phyloP scores from a whole-genome alignment of 2,329 filamentous ascomycete species.

The Chaetoscypha palmicola region DNA sequence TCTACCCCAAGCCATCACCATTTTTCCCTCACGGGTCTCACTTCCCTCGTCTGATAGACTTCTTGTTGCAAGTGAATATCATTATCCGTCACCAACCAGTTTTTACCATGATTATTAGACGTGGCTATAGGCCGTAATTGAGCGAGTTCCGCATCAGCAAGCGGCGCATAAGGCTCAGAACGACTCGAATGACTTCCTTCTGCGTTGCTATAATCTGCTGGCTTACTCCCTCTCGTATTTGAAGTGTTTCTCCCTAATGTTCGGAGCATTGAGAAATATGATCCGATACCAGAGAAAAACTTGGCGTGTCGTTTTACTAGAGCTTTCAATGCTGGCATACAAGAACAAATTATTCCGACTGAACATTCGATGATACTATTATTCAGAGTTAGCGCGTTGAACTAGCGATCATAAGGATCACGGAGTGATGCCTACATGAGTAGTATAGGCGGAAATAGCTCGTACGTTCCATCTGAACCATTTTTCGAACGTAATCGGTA shows the following conservation, averaged over 20 bases:
- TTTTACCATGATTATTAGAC: not conserved
- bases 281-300: not conserved
- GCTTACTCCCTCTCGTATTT: too few species aligned
- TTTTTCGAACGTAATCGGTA: not conserved
- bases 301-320: not conserved
- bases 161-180: not conserved
- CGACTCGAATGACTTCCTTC: not conserved
- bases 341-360: not conserved
- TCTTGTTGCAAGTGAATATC: not conserved
- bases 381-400: not conserved
- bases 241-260: not conserved
- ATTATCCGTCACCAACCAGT: not conserved
- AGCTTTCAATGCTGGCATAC: not conserved
- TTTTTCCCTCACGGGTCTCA: too few species aligned
- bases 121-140: not conserved
- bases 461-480: not conserved
- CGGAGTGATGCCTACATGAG: not conserved
- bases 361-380: slow-evolving; percentile 1
- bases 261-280: slow-evolving; percentile 1
- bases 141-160: not conserved
- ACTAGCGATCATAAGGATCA: not conserved
- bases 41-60: not conserved
- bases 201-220: not conserved
- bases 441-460: not conserved
- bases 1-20: too few species aligned